Evolutionary conservation across 1,284 basidiomycete species (phyloP).

Genomic region (Ustilago sp.): DNA sequence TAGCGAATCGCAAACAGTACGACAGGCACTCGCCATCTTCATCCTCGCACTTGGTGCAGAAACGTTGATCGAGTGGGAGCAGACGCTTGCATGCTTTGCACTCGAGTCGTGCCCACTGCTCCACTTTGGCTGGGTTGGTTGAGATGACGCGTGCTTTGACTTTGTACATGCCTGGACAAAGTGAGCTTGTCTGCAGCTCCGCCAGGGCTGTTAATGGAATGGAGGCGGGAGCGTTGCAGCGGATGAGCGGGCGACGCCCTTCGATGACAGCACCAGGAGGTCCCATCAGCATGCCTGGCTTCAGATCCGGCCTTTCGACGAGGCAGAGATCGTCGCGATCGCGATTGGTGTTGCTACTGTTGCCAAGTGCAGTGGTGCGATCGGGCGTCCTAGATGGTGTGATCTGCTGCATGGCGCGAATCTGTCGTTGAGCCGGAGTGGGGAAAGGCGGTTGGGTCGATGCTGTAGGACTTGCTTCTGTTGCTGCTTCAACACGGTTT

Average conservation of each 20-base stretch:
- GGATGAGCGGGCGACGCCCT: constrained; percentile 25
- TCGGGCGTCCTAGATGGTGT: constrained; percentile 15
- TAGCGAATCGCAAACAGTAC: constrained; percentile 42
- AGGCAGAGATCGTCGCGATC: constrained; percentile 4
- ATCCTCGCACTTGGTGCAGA: constrained; percentile 47
- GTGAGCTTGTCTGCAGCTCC: constrained; percentile 31
- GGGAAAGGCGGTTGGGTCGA: constrained; percentile 31
- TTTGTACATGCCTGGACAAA: constrained; percentile 43
- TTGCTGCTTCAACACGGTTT: neutral
- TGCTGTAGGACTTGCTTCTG: constrained; percentile 15
- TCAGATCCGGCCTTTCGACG: constrained; percentile 28
- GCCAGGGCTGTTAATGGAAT: constrained; percentile 34
- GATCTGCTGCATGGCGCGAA: constrained; percentile 22
- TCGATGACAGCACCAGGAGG: constrained; percentile 14
- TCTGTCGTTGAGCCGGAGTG: constrained; percentile 37
- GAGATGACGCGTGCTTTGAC: constrained; percentile 37
- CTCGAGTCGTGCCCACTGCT: constrained; percentile 42
- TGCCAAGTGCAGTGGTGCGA: constrained; percentile 8
- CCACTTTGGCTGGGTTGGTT: constrained; percentile 36
- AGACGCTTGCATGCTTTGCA: constrained; percentile 41
- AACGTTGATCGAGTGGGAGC: constrained; percentile 39
- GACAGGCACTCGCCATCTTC: constrained; percentile 42
- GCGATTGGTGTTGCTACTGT: constrained; percentile 19
- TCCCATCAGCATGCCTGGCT: constrained; percentile 29
- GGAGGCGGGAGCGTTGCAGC: constrained; percentile 40